Base-by-base conservation (phyloP, 306 rosid genomes). In the Gastrolobium villosum region DNA sequence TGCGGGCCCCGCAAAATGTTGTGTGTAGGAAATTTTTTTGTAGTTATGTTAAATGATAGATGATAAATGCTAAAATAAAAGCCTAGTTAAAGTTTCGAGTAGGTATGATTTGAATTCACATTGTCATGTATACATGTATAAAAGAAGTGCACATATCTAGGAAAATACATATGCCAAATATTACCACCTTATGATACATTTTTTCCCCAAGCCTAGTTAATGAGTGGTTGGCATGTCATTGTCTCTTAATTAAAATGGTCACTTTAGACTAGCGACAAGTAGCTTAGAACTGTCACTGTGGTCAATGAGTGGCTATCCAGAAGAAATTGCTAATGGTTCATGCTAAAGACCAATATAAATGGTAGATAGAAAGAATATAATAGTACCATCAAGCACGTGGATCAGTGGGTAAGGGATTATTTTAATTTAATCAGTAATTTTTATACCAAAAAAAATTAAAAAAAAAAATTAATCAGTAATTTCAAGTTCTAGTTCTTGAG, bases 191-290 rank as follows among this genome's bases (percentile, higher is more conserved):
- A 41, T 5, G 69, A 7, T 31, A 40, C 11, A 13, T 10, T 26
- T 60, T 11, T 26, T 8, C 0, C 4, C 7, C 4, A 62, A 49
- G 10, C 5, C 7, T 50, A 8, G 65, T 71, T 64, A 55, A 57
- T 76, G 41, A 57, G 61, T 15, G 30, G 83, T 76, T 84, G 75
- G 44, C 59, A 65, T 50, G 83, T 76, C 85, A 43, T 14, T 20
- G 3, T 81, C 87, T 32, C 55, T 5, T 15, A 74, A 10, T 35
- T 10, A 28, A 69, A 41, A 65, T 67, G 20, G 45, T 30, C 26
- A 48, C 49, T 36, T 55, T 45, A 39, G 79, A 56, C 53, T 66
- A 57, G 62, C 49, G 11, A 0, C 4, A 54, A 20, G 15, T 39
- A 13, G 39, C 2, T 10, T 13, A 48, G 14, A 52, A 53, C 37